Conservation (phyloP, 2,329 filamentous ascomycete genomes). For the Fusarium udum region DNA sequence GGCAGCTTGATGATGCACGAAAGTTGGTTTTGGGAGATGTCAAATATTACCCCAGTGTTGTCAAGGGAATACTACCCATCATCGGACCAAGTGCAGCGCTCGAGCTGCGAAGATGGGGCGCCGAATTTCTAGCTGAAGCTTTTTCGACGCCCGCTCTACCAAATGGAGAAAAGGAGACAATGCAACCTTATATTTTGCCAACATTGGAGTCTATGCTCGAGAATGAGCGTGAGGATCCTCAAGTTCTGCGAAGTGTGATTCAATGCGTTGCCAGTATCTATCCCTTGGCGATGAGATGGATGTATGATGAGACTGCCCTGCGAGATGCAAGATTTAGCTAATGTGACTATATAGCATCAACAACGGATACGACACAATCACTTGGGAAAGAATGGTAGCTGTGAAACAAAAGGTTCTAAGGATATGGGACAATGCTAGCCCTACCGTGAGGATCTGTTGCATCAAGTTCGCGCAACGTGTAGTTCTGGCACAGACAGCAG, state of each 20-base stretch:
- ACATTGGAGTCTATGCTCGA: conserved; percentile 77
- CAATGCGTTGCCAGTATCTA: conserved; percentile 94
- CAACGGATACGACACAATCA: conserved; percentile 80
- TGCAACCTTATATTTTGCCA: conserved; percentile 80
- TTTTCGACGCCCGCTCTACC: conserved; percentile 91
- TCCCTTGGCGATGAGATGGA: conserved; percentile 89
- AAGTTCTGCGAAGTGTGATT: conserved; percentile 85
- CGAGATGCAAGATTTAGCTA: conserved; percentile 33
- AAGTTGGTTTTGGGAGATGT: conserved; percentile 88
- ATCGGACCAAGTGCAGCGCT: conserved; percentile 78
- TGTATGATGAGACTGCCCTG: conserved; percentile 71
- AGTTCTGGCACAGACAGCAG: conserved; percentile 90
- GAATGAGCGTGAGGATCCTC: conserved; percentile 77
- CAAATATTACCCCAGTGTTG: conserved; percentile 88
- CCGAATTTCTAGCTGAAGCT: conserved; percentile 94
- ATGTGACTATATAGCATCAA: conserved; percentile 72
- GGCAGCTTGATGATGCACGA: conserved; percentile 89
- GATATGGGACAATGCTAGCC: conserved; percentile 83
- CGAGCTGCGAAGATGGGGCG: conserved; percentile 92
- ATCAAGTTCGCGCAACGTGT: conserved; percentile 97
- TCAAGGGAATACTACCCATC: conserved; percentile 92
- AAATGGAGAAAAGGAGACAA: conserved; percentile 79
- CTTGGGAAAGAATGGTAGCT: conserved; percentile 87
- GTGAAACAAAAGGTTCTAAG: conserved; percentile 91
- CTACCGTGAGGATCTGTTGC: conserved; percentile 88